Base-by-base conservation (phyloP, 2,329 filamentous ascomycete species). In the Fusarium longipes region DNA sequence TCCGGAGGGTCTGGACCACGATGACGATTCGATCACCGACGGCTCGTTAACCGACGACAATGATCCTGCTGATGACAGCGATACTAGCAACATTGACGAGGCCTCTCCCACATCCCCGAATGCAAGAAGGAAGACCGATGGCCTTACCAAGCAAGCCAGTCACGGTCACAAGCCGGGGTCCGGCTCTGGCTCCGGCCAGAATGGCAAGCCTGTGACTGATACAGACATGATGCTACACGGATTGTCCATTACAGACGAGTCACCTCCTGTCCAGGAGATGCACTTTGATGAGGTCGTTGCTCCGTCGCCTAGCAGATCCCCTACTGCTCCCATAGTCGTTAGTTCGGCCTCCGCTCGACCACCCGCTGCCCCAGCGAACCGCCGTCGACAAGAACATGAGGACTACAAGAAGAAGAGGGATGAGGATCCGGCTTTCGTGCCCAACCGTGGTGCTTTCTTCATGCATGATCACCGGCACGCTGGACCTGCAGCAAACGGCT, bases 371-470 rank as follows among this genome's bases (percentile, higher is more conserved):
- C 81, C 87, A 59, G 86, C 86, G 52, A 91, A 96, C 66, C 86
- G 88, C 68, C 89, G 92, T 77, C 89, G 92, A 68, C 89, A 91
- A 70, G 94, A 97, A 75, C 93, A 97, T 74, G 93, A 97, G 68
- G 93, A 97, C 75, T 96, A 97, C 81, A 89, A 91, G 80, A 93
- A 91, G 80, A 92, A 92, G 78, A 87, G 93, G 71, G 93, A 97
- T 76, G 89, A 93, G 72, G 93, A 97, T 77, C 95, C 95, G 33
- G 89, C 94, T 12, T 97, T 97, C 80, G 95, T 97, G 55, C 95
- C 96, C 53, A 97, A 96, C 75, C 86, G 95, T 69, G 96, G 96
- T 60, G 91, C 92, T 65, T 98, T 98, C 83, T 98, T 97, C 82
- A 93, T 98, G 88, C 95, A 98, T 78, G 96, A 98, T 77, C 93